phyloP scores from a whole-genome alignment of 1,139 yeast species.

The Saccharomyces hybrid region DNA sequence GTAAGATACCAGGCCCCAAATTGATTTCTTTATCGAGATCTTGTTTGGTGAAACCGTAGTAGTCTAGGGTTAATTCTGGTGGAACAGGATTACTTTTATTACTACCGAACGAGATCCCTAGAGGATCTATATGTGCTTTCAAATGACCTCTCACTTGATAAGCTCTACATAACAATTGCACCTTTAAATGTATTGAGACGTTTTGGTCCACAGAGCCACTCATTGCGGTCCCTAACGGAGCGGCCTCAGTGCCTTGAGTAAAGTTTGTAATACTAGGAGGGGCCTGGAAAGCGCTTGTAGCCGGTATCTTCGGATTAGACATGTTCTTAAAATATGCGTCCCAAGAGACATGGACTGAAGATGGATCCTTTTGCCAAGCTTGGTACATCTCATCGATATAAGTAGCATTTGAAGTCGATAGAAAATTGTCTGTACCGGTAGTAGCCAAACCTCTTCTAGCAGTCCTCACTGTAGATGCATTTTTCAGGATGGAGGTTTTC shows the following conservation, averaged over 20 bases:
- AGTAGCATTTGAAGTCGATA: conserved; percentile 79
- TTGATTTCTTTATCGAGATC: conserved; percentile 80
- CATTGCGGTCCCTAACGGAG: conserved; percentile 40
- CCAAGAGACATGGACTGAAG: conserved; percentile 93
- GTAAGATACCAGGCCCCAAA: conserved; percentile 95
- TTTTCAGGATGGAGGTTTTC: conserved; percentile 2
- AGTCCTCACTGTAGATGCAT: neutral
- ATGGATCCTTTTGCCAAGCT: conserved; percentile 88
- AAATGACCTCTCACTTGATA: conserved; percentile 98
- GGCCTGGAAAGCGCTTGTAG: conserved; percentile 73
- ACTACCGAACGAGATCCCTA: conserved; percentile 80
- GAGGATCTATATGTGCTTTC: conserved; percentile 91
- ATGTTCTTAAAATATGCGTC: conserved; percentile 89
- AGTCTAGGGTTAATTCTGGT: conserved; percentile 81
- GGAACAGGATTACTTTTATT: conserved; percentile 49
- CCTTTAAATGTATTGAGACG: conserved; percentile 85
- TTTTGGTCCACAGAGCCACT: conserved; percentile 43
- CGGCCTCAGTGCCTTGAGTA: conserved; percentile 56
- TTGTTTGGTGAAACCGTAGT: conserved; percentile 81
- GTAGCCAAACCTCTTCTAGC: conserved; percentile 5
- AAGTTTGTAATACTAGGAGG: conserved; percentile 70
- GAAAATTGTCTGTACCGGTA: conserved; percentile 51
- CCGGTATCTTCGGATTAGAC: conserved; percentile 59
- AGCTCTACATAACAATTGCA: conserved; percentile 93
- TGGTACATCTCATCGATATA: conserved; percentile 97